Evolutionary conservation across 805 yeast genomes (phyloP).

Genomic region (Sungouiella thailandica): DNA sequence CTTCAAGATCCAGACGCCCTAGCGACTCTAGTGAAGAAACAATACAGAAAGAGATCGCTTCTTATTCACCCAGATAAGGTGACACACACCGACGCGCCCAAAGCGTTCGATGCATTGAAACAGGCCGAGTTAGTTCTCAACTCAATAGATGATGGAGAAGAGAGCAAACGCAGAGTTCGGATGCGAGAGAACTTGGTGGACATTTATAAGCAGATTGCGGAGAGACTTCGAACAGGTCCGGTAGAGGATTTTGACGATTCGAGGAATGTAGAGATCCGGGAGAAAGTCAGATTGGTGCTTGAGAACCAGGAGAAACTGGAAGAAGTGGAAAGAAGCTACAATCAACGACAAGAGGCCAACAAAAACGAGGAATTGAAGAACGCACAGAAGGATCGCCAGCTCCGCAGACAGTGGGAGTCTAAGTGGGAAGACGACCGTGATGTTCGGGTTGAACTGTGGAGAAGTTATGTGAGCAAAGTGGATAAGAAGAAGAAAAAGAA

Average conservation of each 20-base stretch:
- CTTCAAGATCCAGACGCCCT: slow-evolving; percentile 33
- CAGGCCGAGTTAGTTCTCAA: slow-evolving; percentile 43
- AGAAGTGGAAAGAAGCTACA: slow-evolving; percentile 20
- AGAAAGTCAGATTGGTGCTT: slow-evolving; percentile 40
- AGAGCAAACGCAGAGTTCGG: slow-evolving; percentile 4
- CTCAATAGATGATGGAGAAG: slow-evolving; percentile 7
- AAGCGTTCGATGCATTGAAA: slow-evolving; percentile 57
- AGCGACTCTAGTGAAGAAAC: slow-evolving; percentile 36
- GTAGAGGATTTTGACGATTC: slow-evolving; percentile 21
- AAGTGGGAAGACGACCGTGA: slow-evolving; percentile 63
- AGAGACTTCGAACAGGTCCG: slow-evolving; percentile 2
- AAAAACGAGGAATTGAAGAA: slow-evolving; percentile 22
- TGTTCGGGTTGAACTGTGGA: slow-evolving; percentile 55
- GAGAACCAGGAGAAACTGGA: slow-evolving; percentile 30
- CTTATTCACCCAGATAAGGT: slow-evolving; percentile 69
- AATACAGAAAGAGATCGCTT: slow-evolving; percentile 55
- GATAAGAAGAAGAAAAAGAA: slow-evolving; percentile 44
- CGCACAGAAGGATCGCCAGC: slow-evolving; percentile 31
- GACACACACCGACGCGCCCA: slow-evolving; percentile 50
- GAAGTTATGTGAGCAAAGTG: slow-evolving; percentile 41
- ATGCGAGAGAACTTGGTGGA: slow-evolving; percentile 21
- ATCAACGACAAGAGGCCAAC: slow-evolving; percentile 26
- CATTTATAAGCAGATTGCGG: slow-evolving; percentile 24
- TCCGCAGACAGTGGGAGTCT: slow-evolving; percentile 28
- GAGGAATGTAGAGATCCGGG: slow-evolving; percentile 22